Base-by-base conservation (phyloP, 306 rosid genomes). In the Rubus parviflorus region DNA sequence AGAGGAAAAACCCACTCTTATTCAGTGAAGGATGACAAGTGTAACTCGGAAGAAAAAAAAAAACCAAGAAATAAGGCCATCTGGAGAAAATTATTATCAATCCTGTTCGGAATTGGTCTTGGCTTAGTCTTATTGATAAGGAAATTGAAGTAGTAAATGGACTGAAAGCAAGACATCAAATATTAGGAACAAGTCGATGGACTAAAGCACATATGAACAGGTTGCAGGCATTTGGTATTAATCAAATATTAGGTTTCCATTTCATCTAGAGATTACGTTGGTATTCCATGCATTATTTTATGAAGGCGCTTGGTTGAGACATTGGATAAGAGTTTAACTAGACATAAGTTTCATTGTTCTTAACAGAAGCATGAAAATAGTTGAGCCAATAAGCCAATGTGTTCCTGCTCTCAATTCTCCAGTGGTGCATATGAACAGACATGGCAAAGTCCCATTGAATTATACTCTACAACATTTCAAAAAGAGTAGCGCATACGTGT, bases 361-460 rank as follows among this genome's bases (percentile, higher is more conserved):
- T 4, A n/a, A 0, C 48, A 8, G 11, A 3, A 45, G 1, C 3
- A 45, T 9, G 48, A 11, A 60, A 60, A 23, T 12, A 23, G 40
- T 23, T 14, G 65, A 60, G 40, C 67, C 67, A 61, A 61, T 12
- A 25, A 12, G 42, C 41, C 64, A 5, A 0, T 13, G 67, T 61
- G 40, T 25, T 25, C 35, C 30, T 57, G 20, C 76, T 72, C 49
- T 72, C 22, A 30, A 3, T 72, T n/a, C 66, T 54, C 76, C 76
- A 20, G 20, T 51, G 25, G 37, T 6, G 40, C 51, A 40, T n/a
- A 54, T 11, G 38, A 37, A 71, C 14, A 38, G 38, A 72, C 38
- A 72, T n/a, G 45, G 38, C 49, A 35, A 35, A 9, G 30, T 70
- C 17, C 17, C 7, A 37, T 19, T 71, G 47, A 8, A 30, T 30